A percentile compares a stretch with the other conserved stretches of the same genome.
phyloP scores from a whole-genome alignment of 805 yeast genomes.

The Pichia heedii region DNA sequence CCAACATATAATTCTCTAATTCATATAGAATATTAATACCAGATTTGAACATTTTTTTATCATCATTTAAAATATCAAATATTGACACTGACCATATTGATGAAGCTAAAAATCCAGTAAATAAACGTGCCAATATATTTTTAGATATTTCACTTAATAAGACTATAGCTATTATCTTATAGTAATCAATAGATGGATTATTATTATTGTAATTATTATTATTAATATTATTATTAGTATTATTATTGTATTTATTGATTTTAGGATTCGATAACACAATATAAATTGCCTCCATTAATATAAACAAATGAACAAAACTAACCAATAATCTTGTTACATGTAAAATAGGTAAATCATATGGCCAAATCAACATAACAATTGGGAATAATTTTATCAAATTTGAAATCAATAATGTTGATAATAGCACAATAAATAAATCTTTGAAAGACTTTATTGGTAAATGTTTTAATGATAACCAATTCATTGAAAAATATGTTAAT shows the following conservation, averaged over 20 bases:
- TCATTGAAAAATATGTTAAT: slow-evolving; percentile 8
- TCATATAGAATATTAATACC: slow-evolving; percentile 16
- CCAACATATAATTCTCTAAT: slow-evolving; percentile 10
- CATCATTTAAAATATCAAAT: slow-evolving; percentile 17
- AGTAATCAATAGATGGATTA: slow-evolving; percentile 18
- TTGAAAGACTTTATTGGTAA: not conserved
- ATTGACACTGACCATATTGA: slow-evolving; percentile 15
- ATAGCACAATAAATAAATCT: slow-evolving; percentile 9
- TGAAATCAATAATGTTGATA: slow-evolving; percentile 65
- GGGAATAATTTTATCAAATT: slow-evolving; percentile 81
- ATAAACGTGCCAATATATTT: slow-evolving; percentile 15
- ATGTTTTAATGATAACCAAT: slow-evolving; percentile 25
- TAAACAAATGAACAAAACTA: slow-evolving; percentile 23
- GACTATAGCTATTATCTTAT: slow-evolving; percentile 22
- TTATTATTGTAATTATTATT: not conserved
- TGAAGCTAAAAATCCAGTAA: slow-evolving; percentile 16
- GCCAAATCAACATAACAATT: slow-evolving; percentile 92
- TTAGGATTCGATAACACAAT: slow-evolving; percentile 20
- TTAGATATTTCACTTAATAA: slow-evolving; percentile 17
- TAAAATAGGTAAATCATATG: slow-evolving; percentile 72
- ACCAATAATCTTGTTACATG: slow-evolving; percentile 27
- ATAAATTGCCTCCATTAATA: slow-evolving; percentile 26
- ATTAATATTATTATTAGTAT: not conserved
- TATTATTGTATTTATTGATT: not conserved
- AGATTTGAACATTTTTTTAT: slow-evolving; percentile 18